Percentiles rank a stretch among this genome's conserved stretches.
These are phyloP conservation scores for Podospora appendiculata DNA, from an alignment of 495 filamentous ascomycete species.

Conservation along the genomic window DNA sequence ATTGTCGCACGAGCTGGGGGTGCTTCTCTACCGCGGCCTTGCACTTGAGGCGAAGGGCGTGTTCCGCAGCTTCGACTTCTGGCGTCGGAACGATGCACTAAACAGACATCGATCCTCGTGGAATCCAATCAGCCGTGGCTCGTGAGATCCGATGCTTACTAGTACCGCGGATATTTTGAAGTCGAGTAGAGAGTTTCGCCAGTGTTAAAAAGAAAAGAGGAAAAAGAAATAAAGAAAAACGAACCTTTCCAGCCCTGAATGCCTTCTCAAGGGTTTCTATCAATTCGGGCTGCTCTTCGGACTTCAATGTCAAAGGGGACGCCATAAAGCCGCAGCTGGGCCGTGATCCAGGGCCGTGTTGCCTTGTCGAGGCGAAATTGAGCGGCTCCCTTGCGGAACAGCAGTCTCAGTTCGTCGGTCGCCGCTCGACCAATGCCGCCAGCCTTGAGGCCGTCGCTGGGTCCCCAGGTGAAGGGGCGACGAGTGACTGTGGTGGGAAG, in stretches of 20 bases:
- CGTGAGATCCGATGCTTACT: too few species aligned
- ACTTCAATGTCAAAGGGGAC: constrained; percentile 7
- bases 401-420: background rate
- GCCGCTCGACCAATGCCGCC: background rate
- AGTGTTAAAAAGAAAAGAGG: too few species aligned
- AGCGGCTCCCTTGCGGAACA: background rate
- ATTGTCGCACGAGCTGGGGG: background rate
- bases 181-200: too few species aligned
- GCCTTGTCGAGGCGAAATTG: background rate
- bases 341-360: constrained; percentile 5
- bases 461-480: background rate
- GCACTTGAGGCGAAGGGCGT: background rate
- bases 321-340: constrained; percentile 14
- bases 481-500: background rate
- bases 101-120: too few species aligned
- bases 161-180: too few species aligned
- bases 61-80: background rate
- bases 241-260: background rate
- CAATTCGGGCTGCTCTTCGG: background rate
- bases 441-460: background rate
- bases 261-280: background rate
- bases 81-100: background rate
- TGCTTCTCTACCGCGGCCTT: background rate
- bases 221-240: too few species aligned
- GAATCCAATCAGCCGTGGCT: too few species aligned